Conservation (phyloP, 2,329 filamentous ascomycete genomes). For the Fusarium brevicatenulatum region DNA sequence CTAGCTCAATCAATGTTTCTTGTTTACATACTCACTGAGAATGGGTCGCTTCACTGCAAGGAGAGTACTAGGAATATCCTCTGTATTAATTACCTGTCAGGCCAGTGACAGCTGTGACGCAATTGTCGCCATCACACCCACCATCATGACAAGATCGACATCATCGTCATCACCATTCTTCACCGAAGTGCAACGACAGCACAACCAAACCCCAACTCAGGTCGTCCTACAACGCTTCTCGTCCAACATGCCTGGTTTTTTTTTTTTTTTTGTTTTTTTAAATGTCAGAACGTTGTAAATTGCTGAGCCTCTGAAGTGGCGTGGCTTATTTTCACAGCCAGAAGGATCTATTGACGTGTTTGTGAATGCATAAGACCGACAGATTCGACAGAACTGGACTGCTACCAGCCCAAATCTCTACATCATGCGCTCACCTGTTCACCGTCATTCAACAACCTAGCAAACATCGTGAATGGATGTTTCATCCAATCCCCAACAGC, state of each 20-base stretch:
- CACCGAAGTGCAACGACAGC: neutral
- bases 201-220: neutral
- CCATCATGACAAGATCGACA: constrained; percentile 27
- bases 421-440: constrained; percentile 7
- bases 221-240: constrained; percentile 5
- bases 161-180: constrained; percentile 34
- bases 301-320: neutral
- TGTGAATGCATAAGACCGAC: neutral
- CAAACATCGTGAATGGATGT: constrained; percentile 2
- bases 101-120: constrained; percentile 26
- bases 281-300: neutral
- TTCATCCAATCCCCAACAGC: constrained; percentile 7
- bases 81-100: neutral
- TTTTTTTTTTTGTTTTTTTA: no score
- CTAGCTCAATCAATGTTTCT: neutral
- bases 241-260: constrained; percentile 3
- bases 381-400: neutral
- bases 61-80: neutral
- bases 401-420: neutral
- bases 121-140: constrained; percentile 29
- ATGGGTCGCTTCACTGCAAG: neutral
- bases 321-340: neutral
- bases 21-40: neutral
- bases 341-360: neutral
- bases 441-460: constrained; percentile 23